Evolutionary conservation across 164 flowering plant species (phyloP), one percentile per base, ranked within the genome.

Genomic region (Tinospora cordifolia): DNA sequence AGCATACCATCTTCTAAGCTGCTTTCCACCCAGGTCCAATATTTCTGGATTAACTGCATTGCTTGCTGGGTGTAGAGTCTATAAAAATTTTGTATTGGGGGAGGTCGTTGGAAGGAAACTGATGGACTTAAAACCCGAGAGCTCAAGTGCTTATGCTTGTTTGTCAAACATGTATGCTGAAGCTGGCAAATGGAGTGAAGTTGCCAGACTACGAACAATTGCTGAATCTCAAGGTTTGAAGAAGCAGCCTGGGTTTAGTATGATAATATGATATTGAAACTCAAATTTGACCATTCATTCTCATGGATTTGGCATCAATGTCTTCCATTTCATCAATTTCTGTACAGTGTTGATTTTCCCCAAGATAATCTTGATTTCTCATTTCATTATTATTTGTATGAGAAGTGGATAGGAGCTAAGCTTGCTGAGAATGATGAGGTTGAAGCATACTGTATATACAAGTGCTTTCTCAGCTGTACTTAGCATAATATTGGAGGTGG

Each of bases 21-120:
- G 67, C 69, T 51, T 81, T 68, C 88, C 85, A 11, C 63, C 65
- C 19, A 62, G 70, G 36, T 63, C 67, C 51, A 80, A 75, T 65
- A 70, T 44, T 47, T 75, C 80, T 41, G 83, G 84, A 47, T 39
- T 84, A 74, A 60, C 81, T 44, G 71, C 89, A 71, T 76, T 86
- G 82, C 86, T 89, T 70, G 76, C 83, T 70, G 84, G 89, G 73
- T 86, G 91, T 70, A 82, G 76, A 73, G 67, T 83, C 62, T 80
- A 87, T 60, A 71, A 75, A 25, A 75, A 83, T 44, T 63, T 71
- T 5, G 71, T 75, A 76, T 60, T 87, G 74, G 89, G 86, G 9
- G 87, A 82, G 76, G 64, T 72, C 38, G 70, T 84, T 19, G 86
- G 82, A 38, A 76, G 67, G 68, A 74, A 44, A 59, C 72, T 87